Conservation (phyloP, 1,139 yeast species). For the Nematodospora anomalae region DNA sequence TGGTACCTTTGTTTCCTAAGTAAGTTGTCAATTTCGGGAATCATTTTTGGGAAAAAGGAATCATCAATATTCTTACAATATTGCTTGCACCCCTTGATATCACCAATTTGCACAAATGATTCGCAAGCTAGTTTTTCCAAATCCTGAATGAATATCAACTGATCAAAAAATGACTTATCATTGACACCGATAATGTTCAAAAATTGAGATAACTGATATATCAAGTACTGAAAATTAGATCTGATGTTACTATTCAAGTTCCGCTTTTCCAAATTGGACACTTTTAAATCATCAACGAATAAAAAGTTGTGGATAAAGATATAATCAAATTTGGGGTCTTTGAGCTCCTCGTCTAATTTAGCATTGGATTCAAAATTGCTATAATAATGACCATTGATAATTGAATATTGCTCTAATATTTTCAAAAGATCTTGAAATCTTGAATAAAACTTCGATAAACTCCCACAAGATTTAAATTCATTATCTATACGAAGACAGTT, state of each 20-base stretch:
- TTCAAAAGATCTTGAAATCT: constrained; percentile 33
- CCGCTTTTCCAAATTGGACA: constrained; percentile 33
- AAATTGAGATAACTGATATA: constrained; percentile 23
- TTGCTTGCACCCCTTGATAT: constrained; percentile 26
- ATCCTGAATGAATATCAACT: constrained; percentile 23
- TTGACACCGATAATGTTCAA: constrained; percentile 17
- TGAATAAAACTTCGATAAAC: constrained; percentile 44
- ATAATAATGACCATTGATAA: constrained; percentile 37
- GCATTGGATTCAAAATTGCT: constrained; percentile 16
- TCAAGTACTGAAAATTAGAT: constrained; percentile 37
- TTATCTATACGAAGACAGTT: constrained; percentile 70
- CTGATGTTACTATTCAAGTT: constrained; percentile 24
- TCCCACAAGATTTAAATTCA: constrained; percentile 58
- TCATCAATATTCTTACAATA: constrained; percentile 37
- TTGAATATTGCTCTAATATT: constrained; percentile 46
- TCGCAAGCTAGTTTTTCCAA: constrained; percentile 51
- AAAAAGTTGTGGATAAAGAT: constrained; percentile 24
- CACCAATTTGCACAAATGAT: constrained; percentile 33
- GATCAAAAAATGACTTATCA: constrained; percentile 12
- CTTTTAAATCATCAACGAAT: constrained; percentile 27
- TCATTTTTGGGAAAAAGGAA: constrained; percentile 45
- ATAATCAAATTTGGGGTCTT: constrained; percentile 26
- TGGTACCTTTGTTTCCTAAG: constrained; percentile 39
- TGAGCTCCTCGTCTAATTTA: constrained; percentile 18
- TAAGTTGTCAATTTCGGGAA: constrained; percentile 46